These are phyloP conservation scores for Graphilbum sp. DNA, from an alignment of 2,329 filamentous ascomycete species.

Conservation along the genomic window DNA sequence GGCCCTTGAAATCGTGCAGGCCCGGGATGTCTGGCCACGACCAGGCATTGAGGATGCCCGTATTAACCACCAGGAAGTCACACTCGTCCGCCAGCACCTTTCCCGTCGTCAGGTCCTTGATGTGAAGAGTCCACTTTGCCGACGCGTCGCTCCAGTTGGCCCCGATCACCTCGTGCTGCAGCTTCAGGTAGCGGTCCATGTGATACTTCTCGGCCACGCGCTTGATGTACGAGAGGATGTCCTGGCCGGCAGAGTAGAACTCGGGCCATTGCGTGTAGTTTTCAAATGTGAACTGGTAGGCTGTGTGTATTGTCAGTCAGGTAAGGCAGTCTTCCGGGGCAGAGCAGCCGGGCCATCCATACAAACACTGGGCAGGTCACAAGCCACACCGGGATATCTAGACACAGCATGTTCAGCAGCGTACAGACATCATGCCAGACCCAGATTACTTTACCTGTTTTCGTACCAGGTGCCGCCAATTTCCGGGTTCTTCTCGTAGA, in stretches of 20 bases:
- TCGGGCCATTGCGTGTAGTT: constrained; percentile 14
- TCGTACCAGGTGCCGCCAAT: constrained; percentile 3
- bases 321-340: constrained; percentile 25
- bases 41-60: constrained; percentile 42
- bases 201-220: constrained; percentile 15
- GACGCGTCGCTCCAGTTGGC: constrained; percentile 25
- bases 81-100: constrained; percentile 8
- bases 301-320: too few relatives aligned
- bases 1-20: constrained; percentile 27
- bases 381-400: background rate
- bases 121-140: constrained; percentile 20
- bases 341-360: constrained; percentile 18
- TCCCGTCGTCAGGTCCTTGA: constrained; percentile 14
- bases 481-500: constrained; percentile 1
- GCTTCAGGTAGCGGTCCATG: constrained; percentile 25
- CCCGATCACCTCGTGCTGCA: constrained; percentile 24
- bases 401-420: background rate
- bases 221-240: constrained; percentile 16
- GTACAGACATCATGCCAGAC: background rate
- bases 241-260: constrained; percentile 12
- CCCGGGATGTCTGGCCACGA: constrained; percentile 32
- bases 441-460: constrained; percentile 2
- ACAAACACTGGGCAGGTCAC: background rate
- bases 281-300: constrained; percentile 20
- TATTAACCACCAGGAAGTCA: constrained; percentile 21